Evolutionary conservation across 1,284 basidiomycete genomes (phyloP), one percentile per base, ranked within the genome.

Genomic region (Cutaneotrichosporon dermatis): DNA sequence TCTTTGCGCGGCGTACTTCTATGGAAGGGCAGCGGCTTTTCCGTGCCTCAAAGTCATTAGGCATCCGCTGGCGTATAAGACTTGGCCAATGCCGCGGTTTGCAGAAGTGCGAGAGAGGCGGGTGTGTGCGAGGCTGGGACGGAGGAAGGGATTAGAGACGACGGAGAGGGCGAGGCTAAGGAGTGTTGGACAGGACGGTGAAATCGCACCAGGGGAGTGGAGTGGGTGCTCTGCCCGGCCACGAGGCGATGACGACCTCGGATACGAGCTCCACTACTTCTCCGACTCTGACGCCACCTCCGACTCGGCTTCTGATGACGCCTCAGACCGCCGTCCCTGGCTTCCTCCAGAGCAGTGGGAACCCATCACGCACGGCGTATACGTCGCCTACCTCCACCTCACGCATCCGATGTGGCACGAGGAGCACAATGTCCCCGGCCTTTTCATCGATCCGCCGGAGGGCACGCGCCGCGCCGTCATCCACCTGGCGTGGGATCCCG

Each of bases 321-420:
- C 39, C 39, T 40, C 25, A 25, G 25, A 25, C 25, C 25, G 25
- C 25, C 25, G 25, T 25, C 25, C 8, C 39, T 51, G 16, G 10
- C 15, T 51, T 4, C 50, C 50, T n/a, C 50, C 50, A 8, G 37
- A 39, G 39, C 15, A 11, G 16, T 51, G 50, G 50, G 37, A 33
- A 8, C 8, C 39, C 10, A 34, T 51, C 7, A 13, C 15, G 15
- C 15, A 51, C 25, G 50, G 50, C 37, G 39, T 51, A 2, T 51
- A 51, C 37, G 16, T 51, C 50, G 50, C 50, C 8, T 51, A 51
- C 39, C 50, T 51, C 37, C 50, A 51, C 39, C 37, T 51, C 16
- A 51, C 50, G 11, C 50, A 51, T 13, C 39, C 50, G 9, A 15
- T 37, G 37, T 51, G 50, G 50, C 50, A 51, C 16, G 50, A 51